Conservation (phyloP, 1,139 yeast genomes). For the Lodderomyces margitis region DNA sequence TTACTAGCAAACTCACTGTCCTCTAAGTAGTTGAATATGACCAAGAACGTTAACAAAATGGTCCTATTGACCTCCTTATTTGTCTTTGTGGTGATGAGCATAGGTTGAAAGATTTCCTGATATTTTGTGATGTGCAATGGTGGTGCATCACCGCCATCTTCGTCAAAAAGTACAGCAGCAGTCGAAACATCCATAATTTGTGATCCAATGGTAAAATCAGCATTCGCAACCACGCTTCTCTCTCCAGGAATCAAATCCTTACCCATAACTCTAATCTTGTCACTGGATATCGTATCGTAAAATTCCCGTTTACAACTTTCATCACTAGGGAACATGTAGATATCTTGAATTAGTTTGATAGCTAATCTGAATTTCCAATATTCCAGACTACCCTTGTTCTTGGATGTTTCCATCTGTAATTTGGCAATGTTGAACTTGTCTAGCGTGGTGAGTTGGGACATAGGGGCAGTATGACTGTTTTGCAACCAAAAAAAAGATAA, state of each 20-base stretch:
- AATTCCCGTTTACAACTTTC: conserved; percentile 12
- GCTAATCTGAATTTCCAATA: conserved; percentile 11
- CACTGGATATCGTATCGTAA: conserved; percentile 12
- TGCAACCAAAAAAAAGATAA: conserved; percentile 2
- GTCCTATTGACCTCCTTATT: conserved; percentile 1
- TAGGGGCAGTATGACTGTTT: not conserved
- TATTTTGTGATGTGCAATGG: conserved; percentile 2
- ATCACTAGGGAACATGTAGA: conserved; percentile 14
- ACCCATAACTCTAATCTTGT: conserved; percentile 10
- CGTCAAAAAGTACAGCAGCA: conserved; percentile 5
- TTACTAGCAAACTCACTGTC: conserved; percentile 9
- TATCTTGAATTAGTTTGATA: conserved; percentile 8
- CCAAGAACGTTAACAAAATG: conserved; percentile 7
- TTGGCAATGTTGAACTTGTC: conserved; percentile 3
- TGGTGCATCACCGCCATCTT: conserved; percentile 2
- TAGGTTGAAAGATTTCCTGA: conserved; percentile 8
- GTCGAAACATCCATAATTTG: conserved; percentile 10
- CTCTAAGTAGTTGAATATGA: conserved; percentile 10
- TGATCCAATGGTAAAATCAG: conserved; percentile 6
- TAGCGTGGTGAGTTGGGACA: conserved; percentile 1
- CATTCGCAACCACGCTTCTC: conserved; percentile 12
- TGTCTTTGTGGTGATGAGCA: not conserved
- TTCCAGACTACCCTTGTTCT: conserved; percentile 3
- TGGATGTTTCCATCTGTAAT: not conserved
- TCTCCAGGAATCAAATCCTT: conserved; percentile 13